phyloP scores from a whole-genome alignment of 257 asterid genomes.

The Plantago major region DNA sequence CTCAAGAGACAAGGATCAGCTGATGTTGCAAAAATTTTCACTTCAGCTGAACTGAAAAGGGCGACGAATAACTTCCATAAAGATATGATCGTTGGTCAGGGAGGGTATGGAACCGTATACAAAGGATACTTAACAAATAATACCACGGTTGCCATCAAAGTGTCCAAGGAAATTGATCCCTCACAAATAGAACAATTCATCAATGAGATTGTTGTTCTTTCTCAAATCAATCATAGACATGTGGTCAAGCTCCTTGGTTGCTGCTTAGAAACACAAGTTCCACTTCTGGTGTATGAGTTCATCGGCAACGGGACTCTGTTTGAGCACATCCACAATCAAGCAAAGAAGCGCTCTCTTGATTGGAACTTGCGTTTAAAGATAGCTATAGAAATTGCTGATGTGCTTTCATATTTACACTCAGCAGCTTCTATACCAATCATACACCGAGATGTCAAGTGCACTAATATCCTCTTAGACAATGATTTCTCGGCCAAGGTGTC shows the following conservation, averaged over 20 bases:
- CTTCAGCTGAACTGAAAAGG: slow-evolving; percentile 13
- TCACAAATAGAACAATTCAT: slow-evolving; percentile 33
- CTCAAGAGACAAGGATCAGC: neutral
- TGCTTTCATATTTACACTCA: slow-evolving; percentile 36
- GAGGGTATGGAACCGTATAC: slow-evolving; percentile 29
- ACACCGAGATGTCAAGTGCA: slow-evolving; percentile 20
- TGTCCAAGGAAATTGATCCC: slow-evolving; percentile 17
- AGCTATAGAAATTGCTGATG: slow-evolving; percentile 29
- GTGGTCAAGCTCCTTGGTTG: slow-evolving; percentile 35
- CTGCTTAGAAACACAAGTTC: slow-evolving; percentile 32
- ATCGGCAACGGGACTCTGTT: slow-evolving; percentile 25
- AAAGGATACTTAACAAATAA: slow-evolving; percentile 14
- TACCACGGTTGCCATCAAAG: slow-evolving; percentile 22
- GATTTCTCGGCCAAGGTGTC: slow-evolving; percentile 17
- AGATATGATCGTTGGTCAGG: slow-evolving; percentile 22
- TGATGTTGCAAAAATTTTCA: slow-evolving; percentile 11
- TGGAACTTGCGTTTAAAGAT: slow-evolving; percentile 28
- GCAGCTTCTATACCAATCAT: slow-evolving; percentile 33
- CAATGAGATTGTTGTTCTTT: slow-evolving; percentile 31
- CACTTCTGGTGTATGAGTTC: slow-evolving; percentile 32
- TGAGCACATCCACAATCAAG: slow-evolving; percentile 22
- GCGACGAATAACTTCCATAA: slow-evolving; percentile 23
- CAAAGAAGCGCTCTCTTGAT: slow-evolving; percentile 3
- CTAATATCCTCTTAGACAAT: slow-evolving; percentile 19
- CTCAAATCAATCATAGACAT: slow-evolving; percentile 28